Percentiles rank a stretch among this genome's conserved stretches.
These are phyloP conservation scores for Pleurotus cornucopiae DNA, from an alignment of 768 basidiomycete species.

Conservation along the genomic window DNA sequence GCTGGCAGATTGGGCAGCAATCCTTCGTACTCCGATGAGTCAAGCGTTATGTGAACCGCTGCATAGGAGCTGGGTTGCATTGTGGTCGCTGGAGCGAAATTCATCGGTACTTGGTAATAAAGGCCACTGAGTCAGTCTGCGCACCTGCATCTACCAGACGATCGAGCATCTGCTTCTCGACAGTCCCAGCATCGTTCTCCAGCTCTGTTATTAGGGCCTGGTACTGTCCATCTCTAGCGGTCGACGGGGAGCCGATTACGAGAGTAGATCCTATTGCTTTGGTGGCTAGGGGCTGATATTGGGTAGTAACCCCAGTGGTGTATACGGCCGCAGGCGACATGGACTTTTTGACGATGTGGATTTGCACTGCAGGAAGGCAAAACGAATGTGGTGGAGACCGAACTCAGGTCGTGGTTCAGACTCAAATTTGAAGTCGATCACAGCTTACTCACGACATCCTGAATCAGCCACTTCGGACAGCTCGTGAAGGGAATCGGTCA, in stretches of 20 bases:
- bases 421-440: not conserved
- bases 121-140: slow-evolving; percentile 16
- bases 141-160: slow-evolving; percentile 77
- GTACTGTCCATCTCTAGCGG: slow-evolving; percentile 78
- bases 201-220: slow-evolving; percentile 43
- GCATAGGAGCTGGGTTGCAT: slow-evolving; percentile 53
- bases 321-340: slow-evolving; percentile 67
- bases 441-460: slow-evolving; percentile 6
- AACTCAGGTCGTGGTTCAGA: not conserved
- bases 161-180: slow-evolving; percentile 82
- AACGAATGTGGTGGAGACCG: not conserved
- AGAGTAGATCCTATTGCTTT: slow-evolving; percentile 48
- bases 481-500: slow-evolving; percentile 1
- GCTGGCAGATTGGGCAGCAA: slow-evolving; percentile 47
- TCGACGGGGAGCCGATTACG: slow-evolving; percentile 73
- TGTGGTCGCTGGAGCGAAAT: slow-evolving; percentile 44
- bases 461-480: not conserved
- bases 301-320: slow-evolving; percentile 15
- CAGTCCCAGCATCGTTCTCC: slow-evolving; percentile 10
- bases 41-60: slow-evolving; percentile 65
- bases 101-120: slow-evolving; percentile 3
- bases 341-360: not conserved
- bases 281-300: slow-evolving; percentile 15
- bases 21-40: slow-evolving; percentile 55
- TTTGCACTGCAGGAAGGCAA: not conserved